Evolutionary conservation across 371 early-diverging fungal genomes (phyloP).

Genomic region (Batkoa obscura): DNA sequence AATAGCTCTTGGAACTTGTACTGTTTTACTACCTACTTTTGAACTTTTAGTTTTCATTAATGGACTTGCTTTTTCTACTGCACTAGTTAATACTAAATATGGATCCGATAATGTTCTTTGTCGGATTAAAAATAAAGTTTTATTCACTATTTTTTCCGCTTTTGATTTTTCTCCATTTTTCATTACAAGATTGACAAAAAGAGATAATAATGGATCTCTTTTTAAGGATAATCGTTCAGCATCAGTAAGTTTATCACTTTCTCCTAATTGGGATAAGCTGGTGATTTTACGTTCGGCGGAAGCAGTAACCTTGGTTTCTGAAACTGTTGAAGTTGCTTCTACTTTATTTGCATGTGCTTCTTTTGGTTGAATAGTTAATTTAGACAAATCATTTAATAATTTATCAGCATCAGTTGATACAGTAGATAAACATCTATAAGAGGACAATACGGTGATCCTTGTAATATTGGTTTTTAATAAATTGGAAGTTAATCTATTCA

Average conservation of each 20-base stretch:
- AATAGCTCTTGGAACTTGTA: slow-evolving; percentile 61
- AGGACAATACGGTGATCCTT: too few relatives aligned
- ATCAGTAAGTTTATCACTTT: neutral
- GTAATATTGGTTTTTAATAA: too few relatives aligned
- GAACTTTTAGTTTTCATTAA: slow-evolving; percentile 47
- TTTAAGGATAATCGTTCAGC: slow-evolving; percentile 12
- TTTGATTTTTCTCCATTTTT: slow-evolving; percentile 61
- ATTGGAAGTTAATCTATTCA: too few relatives aligned
- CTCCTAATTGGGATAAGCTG: neutral
- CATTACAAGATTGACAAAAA: slow-evolving; percentile 73
- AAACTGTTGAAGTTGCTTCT: too few relatives aligned
- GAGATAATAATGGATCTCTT: slow-evolving; percentile 48
- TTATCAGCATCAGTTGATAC: too few relatives aligned
- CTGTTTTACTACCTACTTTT: slow-evolving; percentile 58
- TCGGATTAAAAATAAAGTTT: slow-evolving; percentile 50
- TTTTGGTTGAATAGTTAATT: too few relatives aligned
- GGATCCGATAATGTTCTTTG: slow-evolving; percentile 41
- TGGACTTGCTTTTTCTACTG: slow-evolving; percentile 58
- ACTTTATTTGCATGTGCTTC: too few relatives aligned
- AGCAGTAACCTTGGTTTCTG: too few relatives aligned
- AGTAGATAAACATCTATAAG: too few relatives aligned
- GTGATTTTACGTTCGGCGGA: too few relatives aligned
- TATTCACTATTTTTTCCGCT: slow-evolving; percentile 45
- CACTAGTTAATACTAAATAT: slow-evolving; percentile 35
- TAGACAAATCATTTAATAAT: too few relatives aligned